Percentiles rank a stretch among this genome's conserved stretches.
These are phyloP conservation scores for Cercospora zeae-maydis DNA, from an alignment of 2,329 filamentous ascomycete species.

Conservation along the genomic window DNA sequence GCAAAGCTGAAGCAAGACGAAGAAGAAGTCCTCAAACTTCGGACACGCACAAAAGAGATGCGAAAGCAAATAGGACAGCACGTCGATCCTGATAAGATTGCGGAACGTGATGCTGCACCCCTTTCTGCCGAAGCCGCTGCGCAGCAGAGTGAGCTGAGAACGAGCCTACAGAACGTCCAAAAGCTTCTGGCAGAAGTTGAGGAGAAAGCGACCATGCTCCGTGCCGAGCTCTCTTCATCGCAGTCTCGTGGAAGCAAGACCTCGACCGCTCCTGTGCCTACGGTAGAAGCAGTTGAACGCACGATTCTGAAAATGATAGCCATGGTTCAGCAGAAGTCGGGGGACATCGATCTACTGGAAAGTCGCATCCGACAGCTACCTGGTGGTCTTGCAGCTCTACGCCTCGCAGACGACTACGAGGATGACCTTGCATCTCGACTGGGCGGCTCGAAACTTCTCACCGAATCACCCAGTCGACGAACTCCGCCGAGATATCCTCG, in stretches of 20 bases:
- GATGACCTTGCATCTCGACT: constrained; percentile 35
- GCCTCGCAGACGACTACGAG: constrained; percentile 33
- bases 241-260: constrained; percentile 20
- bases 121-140: constrained; percentile 79
- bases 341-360: constrained; percentile 86
- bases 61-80: constrained; percentile 69
- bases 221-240: constrained; percentile 66
- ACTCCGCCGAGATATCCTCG: constrained; percentile 32
- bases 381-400: constrained; percentile 30
- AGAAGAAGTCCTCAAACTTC: constrained; percentile 67
- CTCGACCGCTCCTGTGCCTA: constrained; percentile 59
- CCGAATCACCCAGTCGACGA: constrained; percentile 36
- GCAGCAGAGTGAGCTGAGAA: constrained; percentile 78
- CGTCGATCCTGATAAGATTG: constrained; percentile 63
- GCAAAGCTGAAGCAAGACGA: constrained; percentile 62
- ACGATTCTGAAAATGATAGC: constrained; percentile 90
- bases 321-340: constrained; percentile 87
- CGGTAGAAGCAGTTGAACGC: constrained; percentile 84
- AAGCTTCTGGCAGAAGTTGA: constrained; percentile 74
- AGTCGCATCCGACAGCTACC: constrained; percentile 72
- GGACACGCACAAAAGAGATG: constrained; percentile 73
- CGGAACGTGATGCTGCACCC: constrained; percentile 65
- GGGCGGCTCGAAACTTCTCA: constrained; percentile 29
- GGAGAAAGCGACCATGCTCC: constrained; percentile 72
- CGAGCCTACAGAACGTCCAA: constrained; percentile 69